Base-by-base conservation (phyloP, 306 rosid genomes). In the Cucurbita pepo region DNA sequence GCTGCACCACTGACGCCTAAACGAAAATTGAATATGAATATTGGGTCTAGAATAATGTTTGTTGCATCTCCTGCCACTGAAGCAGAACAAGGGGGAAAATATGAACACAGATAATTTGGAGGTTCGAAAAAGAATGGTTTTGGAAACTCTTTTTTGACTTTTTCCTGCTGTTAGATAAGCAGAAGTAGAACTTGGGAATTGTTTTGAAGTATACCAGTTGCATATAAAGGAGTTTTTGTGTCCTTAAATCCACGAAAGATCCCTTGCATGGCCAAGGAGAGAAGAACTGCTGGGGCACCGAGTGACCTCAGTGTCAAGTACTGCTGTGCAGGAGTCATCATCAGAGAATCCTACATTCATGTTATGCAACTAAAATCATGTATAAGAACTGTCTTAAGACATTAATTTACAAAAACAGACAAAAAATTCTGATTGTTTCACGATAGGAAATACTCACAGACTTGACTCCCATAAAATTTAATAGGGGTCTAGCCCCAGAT, bases 281-380 rank as follows among this genome's bases (percentile, higher is more conserved):
- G 94, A 86, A 93, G 97, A 82, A 93, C 94, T 1, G 97, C 97
- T 43, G 98, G 98, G 78, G 98, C 98, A 72, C 98, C 98, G 21
- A 93, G 90, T 10, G 98, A 87, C 83, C 97, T 83, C 81, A 93
- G 80, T 74, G 76, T 90, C 81, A 93, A 85, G 82, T 93, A 93
- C 76, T 69, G 88, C 48, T 72, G 81, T 22, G 98, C 98, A 22
- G 94, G 86, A 54, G 77, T 84, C 81, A 90, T 78, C 97, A 93
- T 93, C 8, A 86, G 86, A 3, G 98, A 93, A 79, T 86, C 91
- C 98, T 93, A 86, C n/a, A 79, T 38, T 82, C 56, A 79, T 73
- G 58, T 38, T 4, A 57, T 61, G 70, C 72, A 77, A 8, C 41
- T 73, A 69, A 15, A 9, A 40, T 54, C 36, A 62, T 30, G 34